Percentiles rank a stretch among this genome's conserved stretches.
These are phyloP conservation scores for Davidsoniella australis DNA, from an alignment of 2,329 filamentous ascomycete genomes.

Conservation along the genomic window DNA sequence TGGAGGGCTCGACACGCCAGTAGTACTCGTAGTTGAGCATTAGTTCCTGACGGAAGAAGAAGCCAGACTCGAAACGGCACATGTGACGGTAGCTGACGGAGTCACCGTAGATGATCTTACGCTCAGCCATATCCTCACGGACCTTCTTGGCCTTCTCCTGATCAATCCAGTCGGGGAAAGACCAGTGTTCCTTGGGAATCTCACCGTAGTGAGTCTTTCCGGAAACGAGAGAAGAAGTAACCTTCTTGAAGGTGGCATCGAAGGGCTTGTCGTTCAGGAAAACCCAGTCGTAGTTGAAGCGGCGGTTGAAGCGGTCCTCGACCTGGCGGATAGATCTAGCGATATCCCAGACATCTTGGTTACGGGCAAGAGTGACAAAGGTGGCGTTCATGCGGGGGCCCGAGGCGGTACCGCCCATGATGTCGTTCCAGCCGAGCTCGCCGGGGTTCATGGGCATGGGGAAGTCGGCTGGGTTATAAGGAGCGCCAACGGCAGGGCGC, in stretches of 20 bases:
- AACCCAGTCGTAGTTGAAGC: constrained; percentile 97
- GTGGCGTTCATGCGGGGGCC: constrained; percentile 86
- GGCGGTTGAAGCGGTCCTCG: constrained; percentile 93
- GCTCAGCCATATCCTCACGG: constrained; percentile 81
- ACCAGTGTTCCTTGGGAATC: constrained; percentile 90
- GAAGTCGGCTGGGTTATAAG: constrained; percentile 25
- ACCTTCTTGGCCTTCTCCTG: constrained; percentile 82
- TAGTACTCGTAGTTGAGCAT: constrained; percentile 98
- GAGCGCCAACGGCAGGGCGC: constrained; percentile 16
- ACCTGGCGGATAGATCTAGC: constrained; percentile 88
- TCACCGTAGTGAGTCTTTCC: constrained; percentile 81
- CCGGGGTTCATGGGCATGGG: constrained; percentile 36
- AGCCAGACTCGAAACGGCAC: constrained; percentile 97
- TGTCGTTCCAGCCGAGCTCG: constrained; percentile 34
- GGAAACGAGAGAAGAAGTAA: constrained; percentile 78
- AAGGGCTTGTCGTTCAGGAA: constrained; percentile 96
- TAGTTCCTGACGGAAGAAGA: constrained; percentile 91
- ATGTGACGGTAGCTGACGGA: constrained; percentile 96
- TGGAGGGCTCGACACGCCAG: constrained; percentile 95
- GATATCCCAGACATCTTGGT: constrained; percentile 91
- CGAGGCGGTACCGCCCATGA: constrained; percentile 33
- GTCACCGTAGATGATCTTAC: constrained; percentile 97
- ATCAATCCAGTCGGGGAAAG: constrained; percentile 89
- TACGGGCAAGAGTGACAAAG: constrained; percentile 88
- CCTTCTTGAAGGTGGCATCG: constrained; percentile 79